Evolutionary conservation across 1,139 yeast genomes (phyloP).

Genomic region (Sugiyamaella novakii): DNA sequence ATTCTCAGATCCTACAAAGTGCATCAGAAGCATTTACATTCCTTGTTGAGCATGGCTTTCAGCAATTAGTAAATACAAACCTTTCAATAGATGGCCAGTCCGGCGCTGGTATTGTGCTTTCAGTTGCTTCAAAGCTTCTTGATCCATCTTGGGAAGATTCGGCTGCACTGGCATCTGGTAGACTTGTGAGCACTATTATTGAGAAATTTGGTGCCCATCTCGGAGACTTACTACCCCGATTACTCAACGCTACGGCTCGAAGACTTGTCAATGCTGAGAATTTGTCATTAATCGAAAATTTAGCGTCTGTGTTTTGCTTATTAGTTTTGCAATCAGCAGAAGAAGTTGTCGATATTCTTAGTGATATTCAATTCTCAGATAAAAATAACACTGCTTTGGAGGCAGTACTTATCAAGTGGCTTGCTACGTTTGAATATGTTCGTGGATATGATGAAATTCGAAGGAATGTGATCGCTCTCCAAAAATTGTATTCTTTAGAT

Average conservation of each 20-base stretch:
- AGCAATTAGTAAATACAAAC: slow-evolving; percentile 47
- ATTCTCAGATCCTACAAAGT: slow-evolving; percentile 76
- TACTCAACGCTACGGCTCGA: slow-evolving; percentile 71
- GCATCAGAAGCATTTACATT: slow-evolving; percentile 75
- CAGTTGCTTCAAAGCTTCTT: slow-evolving; percentile 67
- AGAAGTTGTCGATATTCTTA: slow-evolving; percentile 63
- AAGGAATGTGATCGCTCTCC: slow-evolving; percentile 67
- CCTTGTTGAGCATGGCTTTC: slow-evolving; percentile 55
- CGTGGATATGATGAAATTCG: slow-evolving; percentile 76
- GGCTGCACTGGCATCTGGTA: slow-evolving; percentile 68
- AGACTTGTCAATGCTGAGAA: slow-evolving; percentile 68
- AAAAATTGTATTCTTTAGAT: slow-evolving; percentile 59
- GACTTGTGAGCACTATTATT: slow-evolving; percentile 50
- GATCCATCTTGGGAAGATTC: slow-evolving; percentile 74
- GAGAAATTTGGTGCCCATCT: slow-evolving; percentile 57
- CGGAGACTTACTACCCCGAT: slow-evolving; percentile 56
- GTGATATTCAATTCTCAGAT: slow-evolving; percentile 46
- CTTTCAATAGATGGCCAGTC: slow-evolving; percentile 46
- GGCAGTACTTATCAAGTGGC: slow-evolving; percentile 72
- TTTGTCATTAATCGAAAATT: slow-evolving; percentile 67
- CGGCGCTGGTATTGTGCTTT: slow-evolving; percentile 59
- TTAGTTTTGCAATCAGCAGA: slow-evolving; percentile 62
- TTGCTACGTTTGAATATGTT: slow-evolving; percentile 75
- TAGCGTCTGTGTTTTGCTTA: slow-evolving; percentile 75
- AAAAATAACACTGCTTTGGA: slow-evolving; percentile 45